Evolutionary conservation across 148 eudicot genomes (phyloP), one percentile per base, ranked within the genome.

Genomic region (Heliamphora exappendiculata): DNA sequence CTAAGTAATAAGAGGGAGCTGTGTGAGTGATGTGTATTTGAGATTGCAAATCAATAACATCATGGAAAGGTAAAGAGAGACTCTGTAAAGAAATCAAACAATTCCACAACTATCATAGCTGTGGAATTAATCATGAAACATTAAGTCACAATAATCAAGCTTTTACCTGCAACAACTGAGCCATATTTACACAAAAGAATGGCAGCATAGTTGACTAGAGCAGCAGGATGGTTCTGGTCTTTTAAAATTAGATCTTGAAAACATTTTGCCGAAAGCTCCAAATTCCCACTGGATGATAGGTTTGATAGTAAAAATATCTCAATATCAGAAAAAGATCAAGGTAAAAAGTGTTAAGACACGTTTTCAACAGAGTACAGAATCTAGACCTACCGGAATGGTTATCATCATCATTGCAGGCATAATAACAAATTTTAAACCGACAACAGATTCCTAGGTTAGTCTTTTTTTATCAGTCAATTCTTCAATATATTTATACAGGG

Each of bases 221-320:
- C 89, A 78, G 88, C 76, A 66, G 99, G 99, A 78, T 96, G 99
- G 75, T 89, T 90, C 76, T 91, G 99, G 84, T 96, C 99, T 81
- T 91, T 96, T 22, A 96, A 78, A 72, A 96, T 78, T 62, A 93
- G 82, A 63, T 90, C 87, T 82, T 93, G 98, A 66, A 93, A 89
- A 78, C 90, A 91, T 80, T 87, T 91, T 67, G 75, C 88, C 74
- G 98, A 87, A 76, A 89, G 91, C 78, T 96, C 98, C 88, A 91
- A 76, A 80, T 88, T 79, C 78, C 99, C 98, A 84, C 98, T 93
- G 89, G 70, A 83, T 76, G 66, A 59, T 50, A 67, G 62, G 57
- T 53, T 45, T 51, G 12, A 63, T 73, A 80, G 70, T 73, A 71
- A 71, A 71, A 71, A n/a, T 65, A 74, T 12, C 7, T 19, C 33